Conservation (phyloP, 1,284 basidiomycete species). For the Tilletia setariae region DNA sequence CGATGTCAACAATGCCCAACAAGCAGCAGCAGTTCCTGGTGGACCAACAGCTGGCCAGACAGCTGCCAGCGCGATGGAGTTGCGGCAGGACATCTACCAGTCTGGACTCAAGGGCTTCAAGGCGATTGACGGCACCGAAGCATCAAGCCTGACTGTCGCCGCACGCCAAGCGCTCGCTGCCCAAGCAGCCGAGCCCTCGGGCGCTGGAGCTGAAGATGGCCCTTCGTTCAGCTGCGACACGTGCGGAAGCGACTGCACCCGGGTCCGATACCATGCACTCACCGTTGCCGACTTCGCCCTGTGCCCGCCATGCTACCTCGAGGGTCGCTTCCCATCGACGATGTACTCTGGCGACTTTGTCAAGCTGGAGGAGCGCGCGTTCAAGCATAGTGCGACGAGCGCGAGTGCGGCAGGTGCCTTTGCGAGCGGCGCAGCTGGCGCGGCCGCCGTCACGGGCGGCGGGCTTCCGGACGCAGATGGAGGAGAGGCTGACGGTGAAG, state of each 20-base stretch:
- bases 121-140: conserved; percentile 44
- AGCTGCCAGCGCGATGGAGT: conserved; percentile 56
- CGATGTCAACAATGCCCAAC: conserved; percentile 14
- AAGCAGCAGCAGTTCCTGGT: background rate
- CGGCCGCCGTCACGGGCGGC: conserved; percentile 52
- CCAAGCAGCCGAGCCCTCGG: conserved; percentile 60
- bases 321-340: conserved; percentile 89
- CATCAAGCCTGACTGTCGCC: conserved; percentile 18
- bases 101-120: conserved; percentile 48
- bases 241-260: conserved; percentile 87
- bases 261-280: conserved; percentile 83
- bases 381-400: conserved; percentile 54
- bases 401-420: background rate
- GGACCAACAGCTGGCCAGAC: conserved; percentile 22
- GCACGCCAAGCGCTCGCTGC: conserved; percentile 36
- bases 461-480: background rate
- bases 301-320: conserved; percentile 72
- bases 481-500: conserved; percentile 60
- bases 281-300: conserved; percentile 78
- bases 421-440: conserved; percentile 54
- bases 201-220: conserved; percentile 57
- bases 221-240: conserved; percentile 78
- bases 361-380: conserved; percentile 64
- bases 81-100: conserved; percentile 50
- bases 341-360: conserved; percentile 99